Percentiles rank a stretch among this genome's conserved stretches.
Evolutionary conservation across 495 filamentous ascomycete genomes (phyloP).

Genomic region (Penicillium cataractarum): DNA sequence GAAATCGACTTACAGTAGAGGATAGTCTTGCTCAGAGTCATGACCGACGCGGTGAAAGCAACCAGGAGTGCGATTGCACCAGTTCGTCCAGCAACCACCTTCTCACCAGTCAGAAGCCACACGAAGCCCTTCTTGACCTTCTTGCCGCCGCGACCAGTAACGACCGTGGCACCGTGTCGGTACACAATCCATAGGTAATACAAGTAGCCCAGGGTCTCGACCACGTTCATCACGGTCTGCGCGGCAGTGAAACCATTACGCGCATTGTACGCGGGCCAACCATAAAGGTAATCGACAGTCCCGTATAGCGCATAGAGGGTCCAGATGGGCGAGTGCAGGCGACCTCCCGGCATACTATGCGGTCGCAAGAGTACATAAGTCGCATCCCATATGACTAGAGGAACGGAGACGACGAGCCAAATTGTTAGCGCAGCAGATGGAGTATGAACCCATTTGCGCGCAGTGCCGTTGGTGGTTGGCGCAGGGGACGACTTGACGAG

Average conservation of each 20-base stretch:
- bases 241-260: slow-evolving; percentile 79
- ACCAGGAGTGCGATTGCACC: slow-evolving; percentile 68
- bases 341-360: slow-evolving; percentile 79
- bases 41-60: slow-evolving; percentile 68
- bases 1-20: slow-evolving; percentile 74
- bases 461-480: slow-evolving; percentile 28
- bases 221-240: slow-evolving; percentile 71
- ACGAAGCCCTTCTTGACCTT: slow-evolving; percentile 38
- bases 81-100: slow-evolving; percentile 57
- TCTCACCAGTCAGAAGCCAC: slow-evolving; percentile 51
- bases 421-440: slow-evolving; percentile 65
- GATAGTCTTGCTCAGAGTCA: slow-evolving; percentile 87
- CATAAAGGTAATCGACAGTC: slow-evolving; percentile 81
- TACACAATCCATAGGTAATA: slow-evolving; percentile 69
- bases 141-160: slow-evolving; percentile 36
- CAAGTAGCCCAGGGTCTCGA: slow-evolving; percentile 73
- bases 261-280: slow-evolving; percentile 72
- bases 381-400: slow-evolving; percentile 83
- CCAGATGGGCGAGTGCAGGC: slow-evolving; percentile 75
- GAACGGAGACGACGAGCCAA: slow-evolving; percentile 80
- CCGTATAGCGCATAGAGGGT: slow-evolving; percentile 82
- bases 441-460: slow-evolving; percentile 64
- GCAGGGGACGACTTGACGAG: slow-evolving; percentile 33
- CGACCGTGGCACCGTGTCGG: slow-evolving; percentile 43
- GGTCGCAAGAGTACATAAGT: slow-evolving; percentile 82